Evolutionary conservation across 495 filamentous ascomycete genomes (phyloP).

Genomic region (Penicillium nucicola): DNA sequence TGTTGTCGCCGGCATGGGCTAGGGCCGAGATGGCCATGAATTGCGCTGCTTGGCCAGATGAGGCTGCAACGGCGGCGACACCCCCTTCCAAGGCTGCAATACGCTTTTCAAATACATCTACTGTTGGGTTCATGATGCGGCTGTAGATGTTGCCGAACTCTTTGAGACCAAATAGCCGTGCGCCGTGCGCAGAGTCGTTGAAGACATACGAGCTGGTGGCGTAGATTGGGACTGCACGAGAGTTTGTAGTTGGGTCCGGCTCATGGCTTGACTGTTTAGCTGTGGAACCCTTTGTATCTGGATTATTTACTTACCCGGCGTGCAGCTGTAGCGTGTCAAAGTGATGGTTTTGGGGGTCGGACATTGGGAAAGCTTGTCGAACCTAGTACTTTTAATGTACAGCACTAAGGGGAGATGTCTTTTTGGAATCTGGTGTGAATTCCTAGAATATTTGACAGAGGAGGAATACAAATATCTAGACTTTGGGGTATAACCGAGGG

Average conservation of each 20-base stretch:
- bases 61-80: constrained; percentile 81
- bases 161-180: constrained; percentile 93
- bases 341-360: constrained; percentile 27
- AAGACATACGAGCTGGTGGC: constrained; percentile 90
- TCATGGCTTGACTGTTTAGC: constrained; percentile 59
- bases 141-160: constrained; percentile 99
- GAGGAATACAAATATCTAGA: background rate
- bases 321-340: constrained; percentile 98
- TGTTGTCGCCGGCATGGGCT: constrained; percentile 86
- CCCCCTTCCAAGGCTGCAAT: constrained; percentile 95
- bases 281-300: background rate
- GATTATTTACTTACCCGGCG: constrained; percentile 67
- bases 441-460: background rate
- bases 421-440: no score
- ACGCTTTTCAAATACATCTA: constrained; percentile 97
- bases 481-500: background rate
- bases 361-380: constrained; percentile 22
- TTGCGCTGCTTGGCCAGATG: constrained; percentile 91
- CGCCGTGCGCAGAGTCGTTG: constrained; percentile 96
- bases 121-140: constrained; percentile 97
- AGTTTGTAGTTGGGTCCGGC: constrained; percentile 80
- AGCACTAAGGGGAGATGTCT: no score
- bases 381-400: no score
- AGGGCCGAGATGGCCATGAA: constrained; percentile 90
- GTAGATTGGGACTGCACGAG: constrained; percentile 95